Conservation (phyloP, 176 grass and related monocot species). For the Oryza rufipogon region DNA sequence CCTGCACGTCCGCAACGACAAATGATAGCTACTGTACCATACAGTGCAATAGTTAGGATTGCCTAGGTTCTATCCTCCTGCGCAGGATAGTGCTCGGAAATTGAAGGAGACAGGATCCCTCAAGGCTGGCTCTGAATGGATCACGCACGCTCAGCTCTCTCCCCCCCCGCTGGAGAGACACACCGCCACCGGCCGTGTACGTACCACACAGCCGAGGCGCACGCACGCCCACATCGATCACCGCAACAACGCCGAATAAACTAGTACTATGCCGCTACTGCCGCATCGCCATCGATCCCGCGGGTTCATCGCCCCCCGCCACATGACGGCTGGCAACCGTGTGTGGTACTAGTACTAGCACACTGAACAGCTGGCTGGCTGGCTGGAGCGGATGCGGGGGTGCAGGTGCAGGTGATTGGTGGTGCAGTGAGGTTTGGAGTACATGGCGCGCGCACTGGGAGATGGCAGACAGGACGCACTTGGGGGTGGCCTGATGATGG, state of each 20-base stretch:
- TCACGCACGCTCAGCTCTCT: too few relatives aligned
- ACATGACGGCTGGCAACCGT: constrained; percentile 11
- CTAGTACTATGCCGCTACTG: background rate
- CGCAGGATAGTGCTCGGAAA: background rate
- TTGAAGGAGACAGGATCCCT: too few relatives aligned
- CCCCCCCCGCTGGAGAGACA: too few relatives aligned
- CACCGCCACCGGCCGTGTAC: too few relatives aligned
- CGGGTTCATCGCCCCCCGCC: constrained; percentile 28
- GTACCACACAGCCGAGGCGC: too few relatives aligned
- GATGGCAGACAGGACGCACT: background rate
- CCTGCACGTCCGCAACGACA: background rate
- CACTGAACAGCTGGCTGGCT: background rate
- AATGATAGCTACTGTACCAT: background rate
- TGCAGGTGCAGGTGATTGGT: background rate
- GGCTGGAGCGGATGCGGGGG: too few relatives aligned
- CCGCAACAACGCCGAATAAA: background rate
- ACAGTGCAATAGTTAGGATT: too few relatives aligned
- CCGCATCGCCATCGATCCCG: background rate
- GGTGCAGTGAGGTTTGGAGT: too few relatives aligned
- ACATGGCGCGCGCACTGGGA: background rate
- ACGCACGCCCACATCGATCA: background rate
- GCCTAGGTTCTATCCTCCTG: too few relatives aligned
- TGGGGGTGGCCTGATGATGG: background rate
- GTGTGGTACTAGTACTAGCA: background rate
- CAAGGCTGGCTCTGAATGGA: too few relatives aligned